Base-by-base conservation (phyloP, 257 asterid genomes). In the Ehretia macrophylla region DNA sequence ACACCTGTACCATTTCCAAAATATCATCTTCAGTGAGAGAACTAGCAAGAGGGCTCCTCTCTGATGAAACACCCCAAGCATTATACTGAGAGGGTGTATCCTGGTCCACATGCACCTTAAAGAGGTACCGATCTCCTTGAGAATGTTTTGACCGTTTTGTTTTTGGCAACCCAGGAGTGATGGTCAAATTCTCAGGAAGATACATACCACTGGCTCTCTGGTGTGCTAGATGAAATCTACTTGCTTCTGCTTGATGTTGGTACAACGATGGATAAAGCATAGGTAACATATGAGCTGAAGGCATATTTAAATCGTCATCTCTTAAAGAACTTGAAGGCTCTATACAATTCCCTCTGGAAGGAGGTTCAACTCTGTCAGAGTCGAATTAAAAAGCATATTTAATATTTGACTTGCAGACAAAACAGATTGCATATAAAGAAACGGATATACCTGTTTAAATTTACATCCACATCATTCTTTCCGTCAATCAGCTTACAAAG, bases 401-500 rank as follows among this genome's bases (percentile, higher is more conserved):
- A 62, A 51, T 17, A 66, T 62, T 11, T 54, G 22, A 49, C 22
- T 32, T 47, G 27, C 9, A 59, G 63, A 55, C 16, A 4, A 42
- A 14, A 14, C 47, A 10, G 1, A 10, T 42, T 10, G 8, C 8
- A 42, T 42, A 2, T 42, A 3, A 27, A 6, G 6, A 27, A 27
- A 6, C 35, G 6, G 35, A 27, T 63, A 64, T 68, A 82, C 95
- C 92, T 81, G 62, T 71, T 74, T 71, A 80, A 44, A 67, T 67
- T 59, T 69, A 66, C 58, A 68, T 72, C 80, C 75, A 64, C 59
- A 68, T 66, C 90, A 75, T 63, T 61, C 19, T 79, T 80, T 63
- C 78, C 86, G 65, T 91, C 93, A 79, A 91, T 88, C 65, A 91
- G 98, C 68, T 79, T 90, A 76, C 98, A 88, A 60, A 91, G 92